Conservation (phyloP, 805 yeast genomes). For the Hanseniaspora thailandica region DNA sequence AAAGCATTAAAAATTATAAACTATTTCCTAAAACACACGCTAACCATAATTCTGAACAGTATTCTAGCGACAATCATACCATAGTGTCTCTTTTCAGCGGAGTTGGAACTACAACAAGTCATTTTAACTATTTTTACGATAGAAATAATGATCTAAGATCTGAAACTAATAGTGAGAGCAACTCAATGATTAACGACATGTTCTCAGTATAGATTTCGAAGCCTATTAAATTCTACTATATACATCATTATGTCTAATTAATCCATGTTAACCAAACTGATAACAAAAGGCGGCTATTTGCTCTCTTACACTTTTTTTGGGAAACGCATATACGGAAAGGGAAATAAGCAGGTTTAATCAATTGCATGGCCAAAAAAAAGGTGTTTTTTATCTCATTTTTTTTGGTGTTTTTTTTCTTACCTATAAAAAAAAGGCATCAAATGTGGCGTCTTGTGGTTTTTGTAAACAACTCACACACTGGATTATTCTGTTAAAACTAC, state of each 20-base stretch:
- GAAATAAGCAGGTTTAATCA: not conserved
- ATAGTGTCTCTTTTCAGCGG: slow-evolving; percentile 11
- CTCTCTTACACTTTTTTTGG: not conserved
- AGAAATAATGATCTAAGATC: not conserved
- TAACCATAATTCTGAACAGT: not conserved
- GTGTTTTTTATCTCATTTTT: not conserved
- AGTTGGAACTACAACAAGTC: slow-evolving; percentile 11
- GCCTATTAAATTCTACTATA: not conserved
- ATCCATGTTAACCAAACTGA: not conserved
- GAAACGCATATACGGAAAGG: not conserved
- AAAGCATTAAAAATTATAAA: slow-evolving; percentile 12
- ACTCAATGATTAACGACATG: not conserved
- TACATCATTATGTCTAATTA: no score
- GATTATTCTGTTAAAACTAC: no score
- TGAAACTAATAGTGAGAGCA: not conserved
- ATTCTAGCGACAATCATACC: not conserved
- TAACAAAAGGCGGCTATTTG: not conserved
- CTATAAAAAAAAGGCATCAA: not conserved
- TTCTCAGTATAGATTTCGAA: not conserved
- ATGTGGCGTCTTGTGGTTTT: no score
- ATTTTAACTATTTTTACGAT: slow-evolving; percentile 1
- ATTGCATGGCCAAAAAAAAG: not conserved
- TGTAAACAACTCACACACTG: no score
- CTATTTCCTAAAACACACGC: not conserved
- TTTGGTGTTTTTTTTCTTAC: not conserved